Percentiles rank a stretch among this genome's conserved stretches.
phyloP scores from a whole-genome alignment of 257 asterid genomes.

The Capsicum pubescens region DNA sequence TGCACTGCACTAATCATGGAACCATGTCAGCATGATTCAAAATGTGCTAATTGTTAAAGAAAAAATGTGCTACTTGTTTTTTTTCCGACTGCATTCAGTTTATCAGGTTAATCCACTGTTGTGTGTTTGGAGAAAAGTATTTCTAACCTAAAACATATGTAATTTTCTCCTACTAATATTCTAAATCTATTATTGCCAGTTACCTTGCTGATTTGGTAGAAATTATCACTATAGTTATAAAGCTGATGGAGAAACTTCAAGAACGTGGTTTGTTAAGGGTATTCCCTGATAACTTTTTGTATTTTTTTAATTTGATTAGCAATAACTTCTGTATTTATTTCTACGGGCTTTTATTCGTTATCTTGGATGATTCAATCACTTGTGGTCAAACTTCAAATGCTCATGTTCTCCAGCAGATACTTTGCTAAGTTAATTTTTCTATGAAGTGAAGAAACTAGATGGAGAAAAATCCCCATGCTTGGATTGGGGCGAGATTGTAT shows the following conservation, averaged over 20 bases:
- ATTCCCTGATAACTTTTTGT: constrained; percentile 32
- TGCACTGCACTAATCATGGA: constrained; percentile 6
- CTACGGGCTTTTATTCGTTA: constrained; percentile 12
- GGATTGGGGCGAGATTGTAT: constrained; percentile 1
- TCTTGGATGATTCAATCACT: constrained; percentile 24
- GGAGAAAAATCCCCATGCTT: not conserved
- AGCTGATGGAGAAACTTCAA: constrained; percentile 91
- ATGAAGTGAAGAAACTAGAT: not conserved
- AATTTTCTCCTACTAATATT: constrained; percentile 25
- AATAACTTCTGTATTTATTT: not conserved
- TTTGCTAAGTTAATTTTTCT: constrained; percentile 17
- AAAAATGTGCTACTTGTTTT: not conserved
- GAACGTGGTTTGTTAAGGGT: constrained; percentile 89
- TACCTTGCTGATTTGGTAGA: constrained; percentile 96
- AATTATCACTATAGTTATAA: constrained; percentile 67
- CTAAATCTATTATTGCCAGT: constrained; percentile 57
- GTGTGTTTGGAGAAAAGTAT: constrained; percentile 2
- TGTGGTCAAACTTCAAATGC: constrained; percentile 15
- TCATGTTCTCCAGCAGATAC: not conserved
- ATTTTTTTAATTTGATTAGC: not conserved
- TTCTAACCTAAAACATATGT: not conserved
- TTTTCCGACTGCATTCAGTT: not conserved
- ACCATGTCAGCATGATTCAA: constrained; percentile 23
- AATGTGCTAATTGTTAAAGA: not conserved
- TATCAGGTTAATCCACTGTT: constrained; percentile 26